These are phyloP conservation scores for Pisolithus marmoratus DNA, from an alignment of 768 basidiomycete species.

Conservation along the genomic window DNA sequence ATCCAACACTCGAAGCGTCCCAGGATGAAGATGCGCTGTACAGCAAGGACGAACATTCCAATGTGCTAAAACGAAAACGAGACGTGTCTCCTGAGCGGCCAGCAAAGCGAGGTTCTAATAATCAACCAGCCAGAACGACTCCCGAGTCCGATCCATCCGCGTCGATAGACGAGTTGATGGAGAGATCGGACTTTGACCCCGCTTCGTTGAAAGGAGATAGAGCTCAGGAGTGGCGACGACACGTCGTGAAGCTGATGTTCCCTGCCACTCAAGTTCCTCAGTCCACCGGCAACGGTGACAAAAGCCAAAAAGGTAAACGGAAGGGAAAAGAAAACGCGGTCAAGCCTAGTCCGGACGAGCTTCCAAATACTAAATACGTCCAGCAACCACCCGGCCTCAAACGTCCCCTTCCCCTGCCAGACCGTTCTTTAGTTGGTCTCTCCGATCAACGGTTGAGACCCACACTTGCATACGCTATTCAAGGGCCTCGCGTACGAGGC, in stretches of 20 bases:
- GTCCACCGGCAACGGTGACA: slow-evolving; percentile 1
- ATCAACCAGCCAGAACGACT: not conserved
- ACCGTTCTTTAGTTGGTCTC: slow-evolving; percentile 12
- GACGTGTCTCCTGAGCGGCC: slow-evolving; percentile 31
- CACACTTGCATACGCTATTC: slow-evolving; percentile 44
- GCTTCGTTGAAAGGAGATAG: slow-evolving; percentile 33
- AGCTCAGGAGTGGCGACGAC: slow-evolving; percentile 51
- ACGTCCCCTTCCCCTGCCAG: slow-evolving; percentile 18
- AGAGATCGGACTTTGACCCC: slow-evolving; percentile 22
- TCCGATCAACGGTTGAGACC: slow-evolving; percentile 21
- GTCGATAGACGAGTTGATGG: slow-evolving; percentile 19
- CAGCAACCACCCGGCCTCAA: slow-evolving; percentile 13
- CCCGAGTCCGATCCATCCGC: not conserved
- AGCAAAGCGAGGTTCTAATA: slow-evolving; percentile 30
- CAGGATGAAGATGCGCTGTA: not conserved
- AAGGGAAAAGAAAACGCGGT: slow-evolving; percentile 6
- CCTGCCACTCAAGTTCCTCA: slow-evolving; percentile 31
- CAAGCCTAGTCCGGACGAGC: not conserved
- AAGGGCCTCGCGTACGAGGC: slow-evolving; percentile 49
- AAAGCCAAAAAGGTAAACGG: slow-evolving; percentile 7
- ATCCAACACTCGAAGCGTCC: slow-evolving; percentile 5
- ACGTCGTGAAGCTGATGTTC: slow-evolving; percentile 59
- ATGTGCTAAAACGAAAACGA: slow-evolving; percentile 39
- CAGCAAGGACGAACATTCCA: not conserved
- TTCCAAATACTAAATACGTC: slow-evolving; percentile 7